Evolutionary conservation across 768 basidiomycete species (phyloP).

Genomic region (Austroboletus eburneus): DNA sequence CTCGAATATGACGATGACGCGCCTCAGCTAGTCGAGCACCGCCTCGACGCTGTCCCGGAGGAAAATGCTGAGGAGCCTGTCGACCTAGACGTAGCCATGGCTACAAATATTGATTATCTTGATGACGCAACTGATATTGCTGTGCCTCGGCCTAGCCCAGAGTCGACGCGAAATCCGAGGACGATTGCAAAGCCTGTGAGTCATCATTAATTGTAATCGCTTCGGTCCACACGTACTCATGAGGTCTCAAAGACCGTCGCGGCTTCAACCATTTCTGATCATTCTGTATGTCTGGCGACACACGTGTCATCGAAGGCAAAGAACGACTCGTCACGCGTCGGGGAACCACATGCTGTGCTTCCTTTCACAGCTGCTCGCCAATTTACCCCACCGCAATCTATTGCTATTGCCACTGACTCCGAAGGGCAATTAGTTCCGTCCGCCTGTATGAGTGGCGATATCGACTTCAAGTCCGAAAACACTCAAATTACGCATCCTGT

Average conservation of each 20-base stretch:
- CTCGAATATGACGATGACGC: no score
- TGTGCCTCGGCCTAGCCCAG: slow-evolving; percentile 5
- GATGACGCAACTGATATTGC: slow-evolving; percentile 1
- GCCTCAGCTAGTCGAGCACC: slow-evolving; percentile 4
- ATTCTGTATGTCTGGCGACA: slow-evolving; percentile 4
- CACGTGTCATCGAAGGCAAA: slow-evolving; percentile 21
- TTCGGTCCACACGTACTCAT: slow-evolving; percentile 15
- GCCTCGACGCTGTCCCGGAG: not conserved
- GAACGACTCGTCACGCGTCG: slow-evolving; percentile 11
- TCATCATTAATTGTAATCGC: slow-evolving; percentile 3
- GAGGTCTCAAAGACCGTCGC: slow-evolving; percentile 15
- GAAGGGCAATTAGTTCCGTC: slow-evolving; percentile 15
- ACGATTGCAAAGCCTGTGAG: slow-evolving; percentile 21
- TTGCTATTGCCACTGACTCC: slow-evolving; percentile 10
- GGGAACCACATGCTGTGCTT: slow-evolving; percentile 8
- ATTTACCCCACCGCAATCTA: slow-evolving; percentile 11
- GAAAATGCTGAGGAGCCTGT: no score
- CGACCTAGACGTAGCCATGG: slow-evolving; percentile 3
- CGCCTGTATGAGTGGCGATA: slow-evolving; percentile 25
- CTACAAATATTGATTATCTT: not conserved
- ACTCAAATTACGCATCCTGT: slow-evolving; percentile 10
- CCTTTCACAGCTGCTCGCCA: slow-evolving; percentile 9
- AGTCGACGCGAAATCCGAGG: slow-evolving; percentile 27
- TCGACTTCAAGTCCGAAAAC: slow-evolving; percentile 24
- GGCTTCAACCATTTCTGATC: slow-evolving; percentile 19